Evolutionary conservation across 768 basidiomycete genomes (phyloP).

Genomic region (Termitomyces sp.): DNA sequence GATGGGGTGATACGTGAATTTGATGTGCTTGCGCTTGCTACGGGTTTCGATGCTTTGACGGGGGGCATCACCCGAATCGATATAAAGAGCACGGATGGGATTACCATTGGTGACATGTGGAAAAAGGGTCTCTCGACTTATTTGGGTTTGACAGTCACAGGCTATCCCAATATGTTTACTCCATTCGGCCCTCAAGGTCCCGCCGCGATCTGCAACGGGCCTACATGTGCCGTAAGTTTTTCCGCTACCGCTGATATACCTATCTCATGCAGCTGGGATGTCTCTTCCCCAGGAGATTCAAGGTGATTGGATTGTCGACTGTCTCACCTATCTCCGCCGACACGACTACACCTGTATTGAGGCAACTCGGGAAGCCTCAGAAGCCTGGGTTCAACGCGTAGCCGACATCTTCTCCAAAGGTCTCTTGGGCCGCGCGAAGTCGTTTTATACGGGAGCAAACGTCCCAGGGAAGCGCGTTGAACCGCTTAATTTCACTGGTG

Average conservation of each 20-base stretch:
- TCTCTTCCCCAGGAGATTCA: conserved; percentile 15
- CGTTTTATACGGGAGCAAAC: conserved; percentile 22
- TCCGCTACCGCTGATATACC: background rate
- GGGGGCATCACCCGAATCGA: conserved; percentile 18
- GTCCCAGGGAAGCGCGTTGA: conserved; percentile 18
- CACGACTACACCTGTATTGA: conserved; percentile 10
- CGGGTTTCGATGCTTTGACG: conserved; percentile 20
- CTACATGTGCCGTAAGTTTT: conserved; percentile 17
- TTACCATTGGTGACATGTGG: conserved; percentile 18
- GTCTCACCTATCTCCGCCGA: conserved; percentile 13
- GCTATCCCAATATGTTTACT: conserved; percentile 22
- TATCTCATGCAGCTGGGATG: background rate
- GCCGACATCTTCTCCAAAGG: conserved; percentile 8
- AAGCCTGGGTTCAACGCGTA: conserved; percentile 10
- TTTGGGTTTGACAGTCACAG: conserved; percentile 16
- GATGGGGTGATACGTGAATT: conserved; percentile 17
- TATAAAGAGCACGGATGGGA: conserved; percentile 16
- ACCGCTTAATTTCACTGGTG: conserved; percentile 19
- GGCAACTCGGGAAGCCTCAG: conserved; percentile 10
- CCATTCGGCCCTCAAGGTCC: conserved; percentile 21
- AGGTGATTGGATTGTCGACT: conserved; percentile 19
- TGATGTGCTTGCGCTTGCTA: conserved; percentile 18
- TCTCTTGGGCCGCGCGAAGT: conserved; percentile 16
- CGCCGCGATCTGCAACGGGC: conserved; percentile 20
- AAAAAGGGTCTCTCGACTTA: conserved; percentile 15